phyloP scores from a whole-genome alignment of 73 alveolate species.

The Blepharisma japonicum region DNA sequence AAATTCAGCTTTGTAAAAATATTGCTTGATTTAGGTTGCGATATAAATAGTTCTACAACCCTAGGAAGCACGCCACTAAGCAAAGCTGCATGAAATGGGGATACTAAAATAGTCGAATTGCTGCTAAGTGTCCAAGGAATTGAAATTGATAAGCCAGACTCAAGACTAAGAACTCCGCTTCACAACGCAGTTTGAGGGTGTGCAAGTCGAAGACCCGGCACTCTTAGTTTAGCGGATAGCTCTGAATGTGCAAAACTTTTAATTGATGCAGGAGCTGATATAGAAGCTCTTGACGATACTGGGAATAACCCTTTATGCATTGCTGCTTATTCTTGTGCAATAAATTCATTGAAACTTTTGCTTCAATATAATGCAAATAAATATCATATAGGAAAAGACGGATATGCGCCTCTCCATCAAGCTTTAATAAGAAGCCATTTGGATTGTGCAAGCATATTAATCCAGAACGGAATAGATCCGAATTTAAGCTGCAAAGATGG shows the following conservation, averaged over 20 bases:
- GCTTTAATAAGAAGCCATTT: background rate
- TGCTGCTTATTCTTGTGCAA: background rate
- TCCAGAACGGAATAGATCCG: constrained; percentile 62
- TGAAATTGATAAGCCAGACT: background rate
- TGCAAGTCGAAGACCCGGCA: background rate
- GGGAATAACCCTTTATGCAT: background rate
- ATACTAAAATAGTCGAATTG: background rate
- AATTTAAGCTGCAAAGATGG: constrained; percentile 69
- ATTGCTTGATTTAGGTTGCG: background rate
- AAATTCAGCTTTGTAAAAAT: background rate
- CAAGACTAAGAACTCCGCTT: background rate
- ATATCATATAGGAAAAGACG: background rate
- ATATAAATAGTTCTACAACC: background rate
- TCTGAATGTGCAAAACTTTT: constrained; percentile 8
- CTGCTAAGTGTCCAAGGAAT: background rate
- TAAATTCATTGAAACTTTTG: background rate
- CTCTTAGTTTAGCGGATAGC: background rate
- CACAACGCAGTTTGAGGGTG: constrained; percentile 15
- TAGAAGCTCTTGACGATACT: background rate
- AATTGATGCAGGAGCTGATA: background rate
- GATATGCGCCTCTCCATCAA: background rate
- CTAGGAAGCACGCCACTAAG: background rate
- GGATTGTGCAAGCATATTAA: constrained; percentile 27
- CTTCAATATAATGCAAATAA: background rate
- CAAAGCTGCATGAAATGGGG: constrained; percentile 9